A percentile compares a stretch with the other conserved stretches of the same genome.
phyloP scores from a whole-genome alignment of 305 asterid genomes.

The Fraxinus nigra region DNA sequence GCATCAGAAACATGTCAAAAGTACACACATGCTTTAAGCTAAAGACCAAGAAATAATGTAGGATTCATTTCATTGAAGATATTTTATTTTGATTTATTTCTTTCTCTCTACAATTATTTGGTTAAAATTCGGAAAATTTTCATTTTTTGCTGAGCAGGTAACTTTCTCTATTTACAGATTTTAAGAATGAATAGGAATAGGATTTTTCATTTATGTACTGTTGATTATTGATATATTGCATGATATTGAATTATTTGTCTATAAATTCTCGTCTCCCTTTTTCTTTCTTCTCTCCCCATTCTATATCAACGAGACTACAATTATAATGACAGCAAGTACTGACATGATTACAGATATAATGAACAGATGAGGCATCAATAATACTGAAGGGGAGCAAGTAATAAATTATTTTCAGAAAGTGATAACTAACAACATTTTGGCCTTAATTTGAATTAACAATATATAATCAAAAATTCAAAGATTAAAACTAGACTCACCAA shows the following conservation, averaged over 20 bases:
- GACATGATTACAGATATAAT: not conserved
- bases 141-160: not conserved
- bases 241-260: not conserved
- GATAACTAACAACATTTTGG: not conserved
- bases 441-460: not conserved
- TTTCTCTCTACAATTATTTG: not conserved
- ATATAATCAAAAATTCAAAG: not conserved
- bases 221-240: not conserved
- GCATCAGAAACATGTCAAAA: not conserved
- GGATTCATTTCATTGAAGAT: not conserved
- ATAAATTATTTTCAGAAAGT: not conserved
- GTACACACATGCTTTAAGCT: not conserved
- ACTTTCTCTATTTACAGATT: not conserved
- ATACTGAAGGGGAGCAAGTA: not conserved
- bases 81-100: not conserved
- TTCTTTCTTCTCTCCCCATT: not conserved
- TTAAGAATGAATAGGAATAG: not conserved
- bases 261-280: not conserved
- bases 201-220: not conserved
- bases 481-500: constrained; percentile 52
- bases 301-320: not conserved
- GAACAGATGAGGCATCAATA: not conserved
- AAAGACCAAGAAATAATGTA: not conserved
- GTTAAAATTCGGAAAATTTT: not conserved
- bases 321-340: not conserved